These are phyloP conservation scores for Asterella californica DNA, from an alignment of 225 moss, liverwort and hornwort genomes.

Conservation along the genomic window DNA sequence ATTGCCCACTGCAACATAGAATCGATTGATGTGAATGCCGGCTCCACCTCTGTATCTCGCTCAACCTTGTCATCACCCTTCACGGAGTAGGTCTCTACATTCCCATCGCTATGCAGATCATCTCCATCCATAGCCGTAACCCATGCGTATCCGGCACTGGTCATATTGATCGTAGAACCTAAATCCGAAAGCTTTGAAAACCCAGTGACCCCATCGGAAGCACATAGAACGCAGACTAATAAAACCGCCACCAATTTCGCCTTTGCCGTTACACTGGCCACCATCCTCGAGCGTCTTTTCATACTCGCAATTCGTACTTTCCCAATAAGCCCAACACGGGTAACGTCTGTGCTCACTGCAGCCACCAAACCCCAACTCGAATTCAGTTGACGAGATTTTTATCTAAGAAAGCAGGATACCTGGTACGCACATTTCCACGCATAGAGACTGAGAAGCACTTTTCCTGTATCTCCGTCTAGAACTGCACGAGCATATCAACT, in stretches of 20 bases:
- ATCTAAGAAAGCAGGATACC: background rate
- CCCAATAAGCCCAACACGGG: background rate
- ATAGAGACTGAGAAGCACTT: background rate
- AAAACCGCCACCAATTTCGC: constrained; percentile 24
- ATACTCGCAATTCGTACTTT: background rate
- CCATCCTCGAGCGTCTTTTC: constrained; percentile 8
- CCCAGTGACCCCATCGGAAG: constrained; percentile 35
- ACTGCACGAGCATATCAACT: no score
- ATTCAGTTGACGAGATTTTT: background rate
- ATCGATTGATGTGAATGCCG: constrained; percentile 69
- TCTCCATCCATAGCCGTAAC: constrained; percentile 69
- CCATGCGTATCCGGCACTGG: constrained; percentile 63
- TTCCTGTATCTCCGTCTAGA: background rate
- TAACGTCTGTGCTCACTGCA: background rate
- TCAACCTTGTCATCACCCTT: constrained; percentile 34
- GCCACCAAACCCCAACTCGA: background rate
- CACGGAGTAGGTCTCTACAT: constrained; percentile 22
- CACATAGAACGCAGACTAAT: constrained; percentile 13
- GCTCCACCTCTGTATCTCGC: constrained; percentile 42
- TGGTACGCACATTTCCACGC: background rate
- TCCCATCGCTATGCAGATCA: constrained; percentile 50
- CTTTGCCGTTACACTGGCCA: constrained; percentile 1
- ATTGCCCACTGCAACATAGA: constrained; percentile 97
- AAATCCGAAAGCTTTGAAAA: constrained; percentile 38
- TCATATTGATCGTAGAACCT: constrained; percentile 54